A percentile compares a stretch with the other conserved stretches of the same genome.
Evolutionary conservation across 495 filamentous ascomycete species (phyloP).

Genomic region (Amniculicola lignicola): DNA sequence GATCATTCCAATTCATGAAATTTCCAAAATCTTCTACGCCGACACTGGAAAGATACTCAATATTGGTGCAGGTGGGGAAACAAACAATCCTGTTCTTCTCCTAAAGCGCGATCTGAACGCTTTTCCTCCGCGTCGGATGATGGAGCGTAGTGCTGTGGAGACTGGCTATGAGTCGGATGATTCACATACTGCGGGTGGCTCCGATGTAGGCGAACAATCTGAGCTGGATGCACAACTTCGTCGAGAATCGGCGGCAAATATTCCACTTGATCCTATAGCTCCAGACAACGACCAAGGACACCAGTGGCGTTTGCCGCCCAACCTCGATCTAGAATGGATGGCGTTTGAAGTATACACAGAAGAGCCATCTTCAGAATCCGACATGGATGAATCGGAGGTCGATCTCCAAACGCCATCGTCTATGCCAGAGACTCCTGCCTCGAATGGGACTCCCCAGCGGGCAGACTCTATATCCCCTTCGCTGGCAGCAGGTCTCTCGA

Average conservation of each 20-base stretch:
- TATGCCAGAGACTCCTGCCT: slow-evolving; percentile 32
- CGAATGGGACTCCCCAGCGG: slow-evolving; percentile 21
- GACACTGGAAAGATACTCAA: slow-evolving; percentile 93
- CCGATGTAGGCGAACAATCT: slow-evolving; percentile 50
- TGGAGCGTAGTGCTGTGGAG: slow-evolving; percentile 43
- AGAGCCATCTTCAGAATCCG: slow-evolving; percentile 48
- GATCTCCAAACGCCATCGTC: slow-evolving; percentile 53
- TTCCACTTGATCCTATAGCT: background rate
- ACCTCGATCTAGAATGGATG: slow-evolving; percentile 92
- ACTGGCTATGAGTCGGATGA: slow-evolving; percentile 32
- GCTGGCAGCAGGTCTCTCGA: slow-evolving; percentile 41
- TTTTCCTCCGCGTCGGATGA: slow-evolving; percentile 64
- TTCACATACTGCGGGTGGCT: slow-evolving; percentile 35
- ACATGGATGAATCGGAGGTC: slow-evolving; percentile 53
- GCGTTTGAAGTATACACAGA: slow-evolving; percentile 85
- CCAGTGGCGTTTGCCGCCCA: slow-evolving; percentile 66
- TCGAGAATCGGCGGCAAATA: slow-evolving; percentile 43
- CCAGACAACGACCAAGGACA: slow-evolving; percentile 34
- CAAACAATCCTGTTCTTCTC: slow-evolving; percentile 81
- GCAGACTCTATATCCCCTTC: slow-evolving; percentile 31
- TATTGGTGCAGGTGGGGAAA: slow-evolving; percentile 72
- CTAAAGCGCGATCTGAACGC: slow-evolving; percentile 82
- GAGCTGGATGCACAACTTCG: slow-evolving; percentile 68
- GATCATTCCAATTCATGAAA: slow-evolving; percentile 80
- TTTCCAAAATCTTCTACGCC: slow-evolving; percentile 96